phyloP scores from a whole-genome alignment of 2,329 filamentous ascomycete genomes.

The Sordariomycetes sp. region DNA sequence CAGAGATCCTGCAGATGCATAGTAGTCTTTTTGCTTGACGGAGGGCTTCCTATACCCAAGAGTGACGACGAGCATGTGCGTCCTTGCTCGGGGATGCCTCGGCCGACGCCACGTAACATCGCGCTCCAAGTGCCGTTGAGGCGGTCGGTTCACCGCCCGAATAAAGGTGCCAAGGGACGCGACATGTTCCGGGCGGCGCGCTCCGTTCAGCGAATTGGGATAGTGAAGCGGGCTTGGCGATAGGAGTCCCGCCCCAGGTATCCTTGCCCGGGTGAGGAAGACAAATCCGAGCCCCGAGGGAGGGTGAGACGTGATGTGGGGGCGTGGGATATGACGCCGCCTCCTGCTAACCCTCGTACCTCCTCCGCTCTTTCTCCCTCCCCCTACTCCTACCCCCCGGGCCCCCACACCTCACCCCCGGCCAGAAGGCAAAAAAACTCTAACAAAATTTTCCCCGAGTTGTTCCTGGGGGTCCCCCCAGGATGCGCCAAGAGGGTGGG shows the following conservation, averaged over 20 bases:
- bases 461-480: neutral
- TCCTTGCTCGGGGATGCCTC: neutral
- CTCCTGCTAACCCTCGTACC: too few relatives aligned
- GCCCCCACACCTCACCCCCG: too few relatives aligned
- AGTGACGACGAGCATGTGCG: neutral
- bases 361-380: too few relatives aligned
- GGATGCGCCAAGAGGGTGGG: neutral
- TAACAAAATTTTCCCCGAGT: neutral
- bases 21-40: too few relatives aligned
- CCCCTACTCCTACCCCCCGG: too few relatives aligned
- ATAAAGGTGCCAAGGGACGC: neutral
- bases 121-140: neutral
- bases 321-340: neutral
- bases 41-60: neutral
- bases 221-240: neutral
- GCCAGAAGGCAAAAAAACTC: too few relatives aligned
- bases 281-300: neutral
- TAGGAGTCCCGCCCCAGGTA: neutral
- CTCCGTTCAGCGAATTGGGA: neutral
- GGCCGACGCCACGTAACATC: neutral
- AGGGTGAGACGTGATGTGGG: neutral
- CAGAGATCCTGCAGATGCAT: too few relatives aligned
- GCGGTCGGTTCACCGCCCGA: neutral
- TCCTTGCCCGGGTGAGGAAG: too few relatives aligned
- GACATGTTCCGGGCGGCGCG: neutral